Conservation (phyloP, 202 grass and related monocot genomes). For the Saccharum hybrid region DNA sequence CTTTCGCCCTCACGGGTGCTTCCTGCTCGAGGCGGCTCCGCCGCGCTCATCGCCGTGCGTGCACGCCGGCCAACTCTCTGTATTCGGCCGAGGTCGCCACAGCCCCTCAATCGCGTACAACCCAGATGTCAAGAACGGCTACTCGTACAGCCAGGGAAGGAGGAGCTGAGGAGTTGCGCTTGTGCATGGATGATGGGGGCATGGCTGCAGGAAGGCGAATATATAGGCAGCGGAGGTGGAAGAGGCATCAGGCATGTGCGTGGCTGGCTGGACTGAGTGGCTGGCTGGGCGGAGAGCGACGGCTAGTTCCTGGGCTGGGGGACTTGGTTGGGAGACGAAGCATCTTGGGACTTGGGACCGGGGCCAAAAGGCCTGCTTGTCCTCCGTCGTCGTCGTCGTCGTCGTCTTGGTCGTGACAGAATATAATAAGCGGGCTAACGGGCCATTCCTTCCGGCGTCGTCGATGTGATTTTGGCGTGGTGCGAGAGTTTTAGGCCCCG, state of each 20-base stretch:
- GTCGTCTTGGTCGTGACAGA: conserved; percentile 37
- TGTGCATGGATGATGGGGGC: conserved; percentile 18
- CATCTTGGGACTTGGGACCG: conserved; percentile 6
- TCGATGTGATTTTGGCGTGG: conserved; percentile 32
- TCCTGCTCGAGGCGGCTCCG: too few relatives aligned
- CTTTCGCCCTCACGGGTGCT: too few relatives aligned
- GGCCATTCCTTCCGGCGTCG: too few relatives aligned
- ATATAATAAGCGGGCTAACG: not conserved
- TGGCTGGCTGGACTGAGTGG: not conserved
- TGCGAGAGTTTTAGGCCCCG: too few relatives aligned
- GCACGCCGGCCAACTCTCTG: too few relatives aligned
- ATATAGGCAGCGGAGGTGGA: conserved; percentile 18
- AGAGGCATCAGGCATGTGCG: not conserved
- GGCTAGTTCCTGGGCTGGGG: not conserved
- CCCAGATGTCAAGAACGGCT: not conserved
- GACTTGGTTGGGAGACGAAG: not conserved
- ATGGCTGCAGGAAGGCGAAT: not conserved
- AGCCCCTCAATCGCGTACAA: not conserved
- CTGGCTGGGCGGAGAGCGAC: conserved; percentile 11
- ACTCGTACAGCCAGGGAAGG: not conserved
- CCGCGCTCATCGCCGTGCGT: too few relatives aligned
- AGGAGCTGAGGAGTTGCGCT: too few relatives aligned
- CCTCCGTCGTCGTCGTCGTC: not conserved
- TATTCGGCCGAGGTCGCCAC: too few relatives aligned
- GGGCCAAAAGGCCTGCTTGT: too few relatives aligned